These are phyloP conservation scores for Ceratobasidium sp. DNA, from an alignment of 1,284 basidiomycete genomes.

Conservation along the genomic window DNA sequence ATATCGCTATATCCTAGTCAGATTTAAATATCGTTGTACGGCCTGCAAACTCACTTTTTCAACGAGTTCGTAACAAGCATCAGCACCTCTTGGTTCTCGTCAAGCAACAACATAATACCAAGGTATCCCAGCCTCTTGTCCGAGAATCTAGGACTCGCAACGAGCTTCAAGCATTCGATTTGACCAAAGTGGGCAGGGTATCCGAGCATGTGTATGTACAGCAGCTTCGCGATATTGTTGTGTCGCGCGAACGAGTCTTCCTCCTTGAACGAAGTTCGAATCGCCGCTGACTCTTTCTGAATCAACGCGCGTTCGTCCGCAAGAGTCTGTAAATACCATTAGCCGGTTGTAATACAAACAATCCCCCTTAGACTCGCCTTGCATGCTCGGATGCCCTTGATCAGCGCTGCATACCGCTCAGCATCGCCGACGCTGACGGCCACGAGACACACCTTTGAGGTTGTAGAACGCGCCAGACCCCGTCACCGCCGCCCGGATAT, in stretches of 20 bases:
- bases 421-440: slow-evolving; percentile 11
- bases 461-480: slow-evolving; percentile 77
- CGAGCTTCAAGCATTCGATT: slow-evolving; percentile 99
- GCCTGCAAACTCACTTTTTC: slow-evolving; percentile 83
- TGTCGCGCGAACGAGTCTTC: slow-evolving; percentile 94
- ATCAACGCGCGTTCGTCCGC: slow-evolving; percentile 98
- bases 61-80: slow-evolving; percentile 98
- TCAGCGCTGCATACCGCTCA: slow-evolving; percentile 70
- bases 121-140: slow-evolving; percentile 98
- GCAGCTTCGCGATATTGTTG: slow-evolving; percentile 97
- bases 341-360: slow-evolving; percentile 30
- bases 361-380: slow-evolving; percentile 62
- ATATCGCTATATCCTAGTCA: slow-evolving; percentile 90
- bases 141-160: slow-evolving; percentile 95
- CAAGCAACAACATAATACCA: slow-evolving; percentile 96
- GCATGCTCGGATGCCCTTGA: slow-evolving; percentile 94
- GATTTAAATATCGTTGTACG: too few species aligned
- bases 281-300: slow-evolving; percentile 97
- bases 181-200: slow-evolving; percentile 99
- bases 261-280: slow-evolving; percentile 97
- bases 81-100: slow-evolving; percentile 98
- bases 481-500: slow-evolving; percentile 36
- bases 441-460: slow-evolving; percentile 75
- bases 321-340: slow-evolving; percentile 74
- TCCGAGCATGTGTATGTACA: slow-evolving; percentile 99